Base-by-base conservation (phyloP, 208 protist genomes). In the Crithidia acanthocephali region DNA sequence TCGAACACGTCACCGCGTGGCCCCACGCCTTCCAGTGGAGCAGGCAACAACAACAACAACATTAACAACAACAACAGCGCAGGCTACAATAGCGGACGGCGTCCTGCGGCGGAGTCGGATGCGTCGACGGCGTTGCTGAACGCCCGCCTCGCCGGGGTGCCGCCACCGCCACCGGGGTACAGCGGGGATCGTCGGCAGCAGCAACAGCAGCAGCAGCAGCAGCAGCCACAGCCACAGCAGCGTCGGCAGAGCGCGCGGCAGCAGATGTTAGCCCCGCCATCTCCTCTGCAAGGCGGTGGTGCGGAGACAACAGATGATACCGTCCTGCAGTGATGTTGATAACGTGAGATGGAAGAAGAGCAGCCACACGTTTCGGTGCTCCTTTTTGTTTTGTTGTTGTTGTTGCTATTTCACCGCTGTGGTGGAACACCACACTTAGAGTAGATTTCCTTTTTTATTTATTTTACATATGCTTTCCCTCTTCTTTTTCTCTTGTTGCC, bases 251-350 rank as follows among this genome's bases (percentile, higher is more conserved):
- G 40, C 22, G 22, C 23, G 23, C 51, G 33, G 1, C 23, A 48
- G 10, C 68, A 72, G 60, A 83, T 83, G 79, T 35, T 83, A n/a
- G 79, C 79, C 0, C 79, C 79, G 9, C 74, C 79, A 8, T 78
- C 79, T 18, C 74, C 74, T n/a, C 55, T 80, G 32, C 66, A 80
- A 28, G 59, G 68, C 27, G 45, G 59, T 22, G 71, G 61, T 6
- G 79, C 56, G 7, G 74, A 84, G 52, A 80, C 63, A 25, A 84
- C 79, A 35, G 73, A 79, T 23, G 76, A 81, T 44, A 81, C 76
- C 6, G 76, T 76, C 25, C 4, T 81, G 18, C 35, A 68, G 58
- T 66, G 27, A 42, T n/a, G n/a, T n/a, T n/a, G n/a, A n/a, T n/a
- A n/a, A n/a, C n/a, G n/a, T n/a, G n/a, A n/a, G n/a, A n/a, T n/a